Base-by-base conservation (phyloP, 2,329 filamentous ascomycete species). In the Trichoderma pleuroti region DNA sequence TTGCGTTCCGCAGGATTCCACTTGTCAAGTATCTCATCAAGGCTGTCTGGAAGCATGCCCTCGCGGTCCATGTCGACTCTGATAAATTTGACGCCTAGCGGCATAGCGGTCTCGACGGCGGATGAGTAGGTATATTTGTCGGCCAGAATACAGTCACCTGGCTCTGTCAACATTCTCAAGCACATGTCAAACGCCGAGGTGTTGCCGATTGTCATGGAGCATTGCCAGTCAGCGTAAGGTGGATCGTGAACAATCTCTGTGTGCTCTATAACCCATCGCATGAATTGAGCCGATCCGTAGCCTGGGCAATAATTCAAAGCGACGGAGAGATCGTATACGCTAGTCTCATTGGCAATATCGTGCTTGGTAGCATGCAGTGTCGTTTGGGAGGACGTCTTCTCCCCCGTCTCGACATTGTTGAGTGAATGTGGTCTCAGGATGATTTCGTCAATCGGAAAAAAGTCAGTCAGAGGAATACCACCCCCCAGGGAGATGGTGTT, bases 171-270 rank as follows among this genome's bases (percentile, higher is more conserved):
- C 66, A 68, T 68, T 21, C 66, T 61, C 56, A 68, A 16, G 39
- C 66, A 68, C 56, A 68, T 68, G 28, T 68, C 66, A 11, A 68
- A 36, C 2, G 66, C 66, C 10, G 66, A 68, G 8, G 66, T 68
- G 39, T 68, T 68, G 56, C 66, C 66, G 52, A 68, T 52, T 5
- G 66, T 68, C 56, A 61, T 36, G 36, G 66, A 68, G 21, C 66
- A 68, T 28, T 61, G 54, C 66, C 66, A 68, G 39, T 68, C 66
- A 49, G 56, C 39, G 30, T 68, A 61, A 16, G 66, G 66, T 14
- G 66, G 66, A 28, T 68, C 66, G 42, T 68, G 66, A 1, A 68
- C 16, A n/a, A 68, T 68, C 39, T 68, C 66, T 4, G 66, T 68
- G 30, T 68, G 66, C 36, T 68, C 56, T 28, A 56, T 61, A 21